Base-by-base conservation (phyloP, 108 stramenopile genomes). In the Cyclostephanos tholiformis region DNA sequence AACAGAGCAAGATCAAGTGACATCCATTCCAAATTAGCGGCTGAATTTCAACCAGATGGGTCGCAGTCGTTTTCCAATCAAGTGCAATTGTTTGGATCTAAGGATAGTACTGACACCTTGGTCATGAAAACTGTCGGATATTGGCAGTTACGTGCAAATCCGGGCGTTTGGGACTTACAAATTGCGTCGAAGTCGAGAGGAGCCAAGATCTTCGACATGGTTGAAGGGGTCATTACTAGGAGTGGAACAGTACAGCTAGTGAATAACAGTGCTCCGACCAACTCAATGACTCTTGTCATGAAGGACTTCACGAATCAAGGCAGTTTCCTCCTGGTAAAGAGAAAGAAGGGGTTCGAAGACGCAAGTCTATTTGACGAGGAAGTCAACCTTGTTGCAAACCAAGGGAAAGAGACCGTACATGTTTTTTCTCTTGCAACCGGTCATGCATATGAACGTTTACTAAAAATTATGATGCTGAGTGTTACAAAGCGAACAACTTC, bases 381-480 rank as follows among this genome's bases (percentile, higher is more conserved):
- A 38, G 67, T 51, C 36, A 58, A 75, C 29, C 29, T 51, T 64
- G 48, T 48, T 44, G 57, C n/a, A 27, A 67, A 36, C 1, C 53
- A 56, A n/a, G 74, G 73, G 35, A 82, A 91, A 27, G 97, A 98
- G 35, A 85, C 83, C 13, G 91, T 99, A 52, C 92, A 99, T 70
- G 97, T 99, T 2, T 99, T 99, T 74, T 97, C 96, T 5, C 77
- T 99, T 17, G 98, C 98, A 10, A 96, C 98, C 11, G 99, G 99
- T 26, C 95, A 97, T 67, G 80, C 99, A 32, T 99, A 99, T 73
- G 99, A 99, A 83, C 78, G 98, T 30, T 85, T 99, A 39, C 74
- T 97, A 20, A 95, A 97, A 72, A 99, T 99, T 59, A 99, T 99
- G 99, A 98, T 99, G 98, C 86, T 99, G 19, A 94, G 92, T 65